A percentile compares a stretch with the other conserved stretches of the same genome.
Evolutionary conservation across 179 eudicot genomes (phyloP).

Genomic region (Silene noctiflora): DNA sequence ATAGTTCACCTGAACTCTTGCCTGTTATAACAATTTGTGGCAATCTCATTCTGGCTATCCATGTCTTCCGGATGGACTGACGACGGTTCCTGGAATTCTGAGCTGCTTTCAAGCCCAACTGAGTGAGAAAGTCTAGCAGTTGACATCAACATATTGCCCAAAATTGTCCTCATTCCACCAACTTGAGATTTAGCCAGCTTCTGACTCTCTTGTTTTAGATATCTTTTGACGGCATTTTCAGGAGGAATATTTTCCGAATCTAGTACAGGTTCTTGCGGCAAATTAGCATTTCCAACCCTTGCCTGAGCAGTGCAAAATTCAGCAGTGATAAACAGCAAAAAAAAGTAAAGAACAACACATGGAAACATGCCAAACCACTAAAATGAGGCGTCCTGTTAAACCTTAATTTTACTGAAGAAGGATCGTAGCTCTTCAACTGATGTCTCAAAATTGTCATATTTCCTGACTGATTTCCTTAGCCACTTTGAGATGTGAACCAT

Average conservation of each 20-base stretch:
- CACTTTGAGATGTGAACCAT: conserved; percentile 74
- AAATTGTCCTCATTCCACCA: conserved; percentile 27
- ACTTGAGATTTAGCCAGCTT: conserved; percentile 30
- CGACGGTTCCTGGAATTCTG: conserved; percentile 28
- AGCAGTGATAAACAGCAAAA: background rate
- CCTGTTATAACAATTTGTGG: conserved; percentile 31
- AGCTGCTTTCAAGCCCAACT: conserved; percentile 29
- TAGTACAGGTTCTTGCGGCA: conserved; percentile 35
- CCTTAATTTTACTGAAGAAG: conserved; percentile 74
- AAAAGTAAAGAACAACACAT: background rate
- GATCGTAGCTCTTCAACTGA: conserved; percentile 62
- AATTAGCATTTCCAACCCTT: conserved; percentile 34
- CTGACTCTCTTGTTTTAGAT: conserved; percentile 32
- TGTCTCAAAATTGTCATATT: conserved; percentile 51
- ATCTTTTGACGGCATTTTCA: conserved; percentile 27
- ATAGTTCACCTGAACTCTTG: conserved; percentile 45
- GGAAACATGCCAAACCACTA: background rate
- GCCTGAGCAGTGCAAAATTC: conserved; percentile 37
- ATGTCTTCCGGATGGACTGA: conserved; percentile 27
- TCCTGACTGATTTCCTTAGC: conserved; percentile 82
- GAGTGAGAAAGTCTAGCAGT: conserved; percentile 23
- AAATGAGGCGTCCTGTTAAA: conserved; percentile 19
- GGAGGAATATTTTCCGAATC: conserved; percentile 36
- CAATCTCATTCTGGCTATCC: conserved; percentile 33
- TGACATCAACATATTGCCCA: conserved; percentile 22